These are phyloP conservation scores for Candida corydali DNA, from an alignment of 805 yeast genomes.

Conservation along the genomic window DNA sequence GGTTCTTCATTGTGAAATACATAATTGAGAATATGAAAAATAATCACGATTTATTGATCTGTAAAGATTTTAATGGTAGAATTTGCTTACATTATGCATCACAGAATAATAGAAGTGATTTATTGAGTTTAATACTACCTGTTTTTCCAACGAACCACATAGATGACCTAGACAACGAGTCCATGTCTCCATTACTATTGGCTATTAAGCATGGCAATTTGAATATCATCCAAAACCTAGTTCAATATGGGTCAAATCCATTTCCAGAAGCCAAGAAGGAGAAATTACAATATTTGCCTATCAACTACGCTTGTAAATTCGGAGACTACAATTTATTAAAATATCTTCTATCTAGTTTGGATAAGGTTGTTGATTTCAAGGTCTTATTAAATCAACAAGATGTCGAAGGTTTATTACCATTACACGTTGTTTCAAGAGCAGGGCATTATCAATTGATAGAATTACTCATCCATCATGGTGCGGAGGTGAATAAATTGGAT, in stretches of 20 bases:
- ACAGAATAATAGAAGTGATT: constrained; percentile 44
- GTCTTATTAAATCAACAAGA: constrained; percentile 49
- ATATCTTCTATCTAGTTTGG: constrained; percentile 46
- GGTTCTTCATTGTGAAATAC: constrained; percentile 33
- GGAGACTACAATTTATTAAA: constrained; percentile 73
- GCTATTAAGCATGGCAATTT: constrained; percentile 70
- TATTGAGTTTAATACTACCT: constrained; percentile 40
- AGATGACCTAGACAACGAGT: constrained; percentile 62
- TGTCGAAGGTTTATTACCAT: constrained; percentile 84
- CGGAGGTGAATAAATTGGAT: constrained; percentile 71
- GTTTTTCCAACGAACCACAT: constrained; percentile 32
- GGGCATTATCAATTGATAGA: constrained; percentile 72
- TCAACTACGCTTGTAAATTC: constrained; percentile 83
- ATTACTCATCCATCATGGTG: constrained; percentile 65
- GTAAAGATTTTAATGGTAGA: constrained; percentile 66
- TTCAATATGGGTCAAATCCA: constrained; percentile 31
- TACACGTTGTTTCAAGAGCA: constrained; percentile 83
- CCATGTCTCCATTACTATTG: constrained; percentile 77
- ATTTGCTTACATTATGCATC: constrained; percentile 88
- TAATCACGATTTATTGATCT: constrained; percentile 19
- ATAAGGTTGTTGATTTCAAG: constrained; percentile 12
- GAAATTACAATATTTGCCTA: constrained; percentile 64
- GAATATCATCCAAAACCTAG: constrained; percentile 30
- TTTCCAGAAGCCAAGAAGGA: constrained; percentile 44
- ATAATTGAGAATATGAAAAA: constrained; percentile 19